Base-by-base conservation (phyloP, 1,284 basidiomycete species). In the Sanghuangporus baumii region DNA sequence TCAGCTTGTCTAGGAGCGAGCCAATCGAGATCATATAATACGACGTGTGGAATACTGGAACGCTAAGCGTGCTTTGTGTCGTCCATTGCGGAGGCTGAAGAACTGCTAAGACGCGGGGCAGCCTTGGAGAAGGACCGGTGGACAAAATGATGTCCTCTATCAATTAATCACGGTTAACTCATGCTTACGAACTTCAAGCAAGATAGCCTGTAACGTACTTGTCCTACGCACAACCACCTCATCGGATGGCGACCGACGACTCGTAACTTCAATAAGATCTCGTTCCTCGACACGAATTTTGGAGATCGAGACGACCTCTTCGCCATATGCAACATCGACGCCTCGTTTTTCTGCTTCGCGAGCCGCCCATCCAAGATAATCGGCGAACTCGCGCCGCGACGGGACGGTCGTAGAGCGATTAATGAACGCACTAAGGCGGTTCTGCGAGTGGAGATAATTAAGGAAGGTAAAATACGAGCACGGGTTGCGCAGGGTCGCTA, bases 321-420 rank as follows among this genome's bases (percentile, higher is more conserved):
- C 79, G 40, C 79, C 79, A 64, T 76, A 85, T 16, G 72, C 71
- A 57, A 84, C 75, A 26, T 75, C 71, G 38, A 82, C 69, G 9
- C 81, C 82, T 20, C 75, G 73, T 4, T 72, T 67, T 67, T 77
- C 74, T 8, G 82, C 78, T 50, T 78, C 76, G 8, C 70, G 69
- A 1, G 84, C 81, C 8, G 79, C 80, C 83, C 83, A 85, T 11
- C 78, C 70, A 40, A 86, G 75, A 70, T 86, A 86, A 68, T 85
- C 83, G 6, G 81, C 76, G 65, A 79, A 85, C 66, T 86, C 84
- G 41, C 69, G 68, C 12, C 76, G 71, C 2, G 74, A 71, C 1
- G 76, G 75, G 3, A 71, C 74, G 65, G 73, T 76, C 9, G 72
- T 72, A 0, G 71, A 72, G 48, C 73, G 70, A 59, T 76, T 76